phyloP scores from a whole-genome alignment of 345 rosid species.

The Salix viminalis region DNA sequence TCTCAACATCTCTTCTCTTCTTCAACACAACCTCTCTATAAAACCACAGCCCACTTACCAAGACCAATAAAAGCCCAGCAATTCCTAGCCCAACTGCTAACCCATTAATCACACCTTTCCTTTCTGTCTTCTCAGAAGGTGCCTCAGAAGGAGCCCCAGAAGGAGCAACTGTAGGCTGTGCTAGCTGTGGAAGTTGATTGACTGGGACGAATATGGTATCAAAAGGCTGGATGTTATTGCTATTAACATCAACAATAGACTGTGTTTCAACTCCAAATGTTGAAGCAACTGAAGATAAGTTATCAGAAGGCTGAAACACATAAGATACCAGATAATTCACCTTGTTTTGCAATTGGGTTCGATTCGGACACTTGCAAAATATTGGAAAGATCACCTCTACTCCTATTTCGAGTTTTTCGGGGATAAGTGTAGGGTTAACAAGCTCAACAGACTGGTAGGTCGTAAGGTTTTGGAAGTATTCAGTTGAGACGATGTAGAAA shows the following conservation, averaged over 20 bases:
- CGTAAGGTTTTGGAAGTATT: conserved; percentile 42
- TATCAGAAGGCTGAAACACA: conserved; percentile 61
- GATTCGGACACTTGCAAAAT: conserved; percentile 63
- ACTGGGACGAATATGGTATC: conserved; percentile 60
- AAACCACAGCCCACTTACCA: conserved; percentile 21
- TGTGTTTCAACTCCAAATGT: conserved; percentile 38
- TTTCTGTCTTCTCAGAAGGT: conserved; percentile 29
- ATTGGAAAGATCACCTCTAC: conserved; percentile 40
- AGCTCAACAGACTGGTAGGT: conserved; percentile 57
- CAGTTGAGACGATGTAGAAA: conserved; percentile 37
- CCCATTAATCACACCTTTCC: conserved; percentile 43
- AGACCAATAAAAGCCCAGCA: conserved; percentile 30
- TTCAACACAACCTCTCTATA: conserved; percentile 24
- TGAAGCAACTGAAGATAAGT: conserved; percentile 46
- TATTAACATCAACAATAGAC: conserved; percentile 41
- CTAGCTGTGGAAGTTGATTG: conserved; percentile 35
- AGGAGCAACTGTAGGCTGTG: conserved; percentile 38
- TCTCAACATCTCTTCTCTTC: conserved; percentile 19
- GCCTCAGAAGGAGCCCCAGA: conserved; percentile 5
- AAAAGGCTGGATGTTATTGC: conserved; percentile 23
- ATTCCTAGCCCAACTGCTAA: conserved; percentile 51
- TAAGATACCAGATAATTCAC: conserved; percentile 49
- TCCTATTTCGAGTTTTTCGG: conserved; percentile 42
- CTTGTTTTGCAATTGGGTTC: conserved; percentile 25
- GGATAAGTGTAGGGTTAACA: conserved; percentile 48